phyloP scores from a whole-genome alignment of 306 rosid genomes.

The Cicer arietinum region DNA sequence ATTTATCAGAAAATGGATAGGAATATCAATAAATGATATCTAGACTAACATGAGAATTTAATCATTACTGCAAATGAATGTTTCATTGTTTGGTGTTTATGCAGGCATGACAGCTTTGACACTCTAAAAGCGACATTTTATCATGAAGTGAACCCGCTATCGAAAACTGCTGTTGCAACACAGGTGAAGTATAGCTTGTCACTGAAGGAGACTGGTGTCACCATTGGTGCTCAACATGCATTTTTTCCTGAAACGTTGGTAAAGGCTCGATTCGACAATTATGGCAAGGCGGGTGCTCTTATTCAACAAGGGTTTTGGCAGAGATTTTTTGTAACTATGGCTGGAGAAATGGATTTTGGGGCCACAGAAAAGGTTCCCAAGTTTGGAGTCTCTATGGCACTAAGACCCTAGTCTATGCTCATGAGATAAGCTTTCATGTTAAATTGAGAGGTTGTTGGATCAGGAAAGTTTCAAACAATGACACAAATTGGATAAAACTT shows the following conservation, averaged over 20 bases:
- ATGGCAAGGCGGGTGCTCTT: conserved; percentile 58
- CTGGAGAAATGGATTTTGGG: conserved; percentile 66
- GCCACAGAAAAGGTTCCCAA: conserved; percentile 43
- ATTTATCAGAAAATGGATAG: conserved; percentile 26
- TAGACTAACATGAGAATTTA: conserved; percentile 2
- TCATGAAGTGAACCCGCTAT: conserved; percentile 59
- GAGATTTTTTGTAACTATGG: conserved; percentile 54
- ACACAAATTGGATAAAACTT: conserved; percentile 34
- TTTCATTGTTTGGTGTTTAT: conserved; percentile 37
- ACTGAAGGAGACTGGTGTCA: conserved; percentile 46
- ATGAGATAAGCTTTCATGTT: conserved; percentile 10
- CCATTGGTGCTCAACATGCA: conserved; percentile 71
- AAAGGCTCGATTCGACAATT: conserved; percentile 60
- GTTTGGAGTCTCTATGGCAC: conserved; percentile 67
- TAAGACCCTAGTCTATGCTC: conserved; percentile 48
- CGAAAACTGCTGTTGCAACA: conserved; percentile 68
- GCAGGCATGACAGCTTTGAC: conserved; percentile 71
- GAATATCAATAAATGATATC: background rate
- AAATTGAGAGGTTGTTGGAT: conserved; percentile 40
- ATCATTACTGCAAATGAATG: conserved; percentile 20
- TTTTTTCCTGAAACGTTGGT: conserved; percentile 53
- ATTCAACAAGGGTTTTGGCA: conserved; percentile 67
- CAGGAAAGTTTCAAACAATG: conserved; percentile 26
- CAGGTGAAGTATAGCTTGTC: conserved; percentile 65
- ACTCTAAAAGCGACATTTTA: conserved; percentile 58